Percentiles rank a stretch among this genome's conserved stretches.
phyloP scores from a whole-genome alignment of 106 monocot species.

The Allium fistulosum region DNA sequence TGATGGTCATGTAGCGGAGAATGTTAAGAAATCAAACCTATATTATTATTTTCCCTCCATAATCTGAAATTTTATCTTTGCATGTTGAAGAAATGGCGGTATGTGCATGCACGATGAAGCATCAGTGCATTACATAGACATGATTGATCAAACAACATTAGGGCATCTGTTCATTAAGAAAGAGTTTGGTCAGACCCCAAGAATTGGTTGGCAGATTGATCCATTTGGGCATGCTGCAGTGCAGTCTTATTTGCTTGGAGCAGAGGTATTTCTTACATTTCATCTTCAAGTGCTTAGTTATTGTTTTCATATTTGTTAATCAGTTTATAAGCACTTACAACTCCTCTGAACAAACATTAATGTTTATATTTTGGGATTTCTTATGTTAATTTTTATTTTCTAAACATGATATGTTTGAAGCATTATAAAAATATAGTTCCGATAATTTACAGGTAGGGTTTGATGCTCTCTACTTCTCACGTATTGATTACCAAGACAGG shows the following conservation, averaged over 20 bases:
- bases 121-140: constrained; percentile 85
- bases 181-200: constrained; percentile 70
- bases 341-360: too few species aligned
- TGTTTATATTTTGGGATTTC: too few species aligned
- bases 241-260: constrained; percentile 86
- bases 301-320: too few species aligned
- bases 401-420: too few species aligned
- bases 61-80: too few species aligned
- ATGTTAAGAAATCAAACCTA: too few species aligned
- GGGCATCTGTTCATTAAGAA: constrained; percentile 85
- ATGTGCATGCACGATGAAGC: constrained; percentile 99
- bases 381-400: too few species aligned
- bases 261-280: constrained; percentile 49
- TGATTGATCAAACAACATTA: constrained; percentile 97
- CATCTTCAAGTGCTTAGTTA: too few species aligned
- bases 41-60: too few species aligned
- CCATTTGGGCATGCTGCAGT: constrained; percentile 98
- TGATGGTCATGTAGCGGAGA: too few species aligned
- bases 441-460: constrained; percentile 72
- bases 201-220: constrained; percentile 99
- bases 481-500: constrained; percentile 97
- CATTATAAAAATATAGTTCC: neutral
- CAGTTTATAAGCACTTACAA: too few species aligned
- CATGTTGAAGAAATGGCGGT: constrained; percentile 76
- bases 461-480: constrained; percentile 86